Base-by-base conservation (phyloP, 1,139 yeast genomes). In the Arxiozyma telluris region DNA sequence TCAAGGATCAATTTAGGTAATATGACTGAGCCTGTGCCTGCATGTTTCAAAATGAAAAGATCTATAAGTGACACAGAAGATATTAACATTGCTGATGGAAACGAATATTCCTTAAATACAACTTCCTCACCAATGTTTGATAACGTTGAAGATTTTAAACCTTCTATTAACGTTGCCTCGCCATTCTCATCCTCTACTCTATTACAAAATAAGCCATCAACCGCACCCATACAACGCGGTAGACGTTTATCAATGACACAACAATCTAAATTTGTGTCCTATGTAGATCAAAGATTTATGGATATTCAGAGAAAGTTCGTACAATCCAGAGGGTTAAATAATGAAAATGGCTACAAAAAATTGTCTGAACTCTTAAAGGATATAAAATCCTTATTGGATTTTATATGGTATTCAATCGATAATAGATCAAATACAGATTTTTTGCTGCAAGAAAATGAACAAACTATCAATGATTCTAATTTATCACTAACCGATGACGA, bases 241-340 rank as follows among this genome's bases (percentile, higher is more conserved):
- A 63, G 69, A 53, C 56, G 62, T 39, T 61, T 73, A 7, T 69
- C 74, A 0, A 65, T 66, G 51, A 59, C 73, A 0, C 93, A 87
- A 65, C 87, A 84, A 62, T 79, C 84, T 55, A 77, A 78, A 59
- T 73, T 87, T 53, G 71, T 83, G 47, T 76, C 77, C 47, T 84
- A 81, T 61, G 67, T 85, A 17, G 96, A 88, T 63, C 79, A 75
- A 6, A 71, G 77, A 56, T 68, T 86, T 41, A 71, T 84, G 58
- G 69, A 71, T 22, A 74, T 87, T 2, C 90, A 85, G 60, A 72
- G 94, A 49, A 76, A 73, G 57, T 86, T 80, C 62, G 81, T 88
- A 38, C 86, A 83, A 64, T 75, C 82, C 51, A 58, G 70, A 50
- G 70, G 69, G 1, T 75, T 83, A 56, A 76, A 83, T 2, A 75